Percentiles rank a stretch among this genome's conserved stretches.
Evolutionary conservation across 2,329 filamentous ascomycete species (phyloP).

Genomic region (Epichloe brachyelytri): DNA sequence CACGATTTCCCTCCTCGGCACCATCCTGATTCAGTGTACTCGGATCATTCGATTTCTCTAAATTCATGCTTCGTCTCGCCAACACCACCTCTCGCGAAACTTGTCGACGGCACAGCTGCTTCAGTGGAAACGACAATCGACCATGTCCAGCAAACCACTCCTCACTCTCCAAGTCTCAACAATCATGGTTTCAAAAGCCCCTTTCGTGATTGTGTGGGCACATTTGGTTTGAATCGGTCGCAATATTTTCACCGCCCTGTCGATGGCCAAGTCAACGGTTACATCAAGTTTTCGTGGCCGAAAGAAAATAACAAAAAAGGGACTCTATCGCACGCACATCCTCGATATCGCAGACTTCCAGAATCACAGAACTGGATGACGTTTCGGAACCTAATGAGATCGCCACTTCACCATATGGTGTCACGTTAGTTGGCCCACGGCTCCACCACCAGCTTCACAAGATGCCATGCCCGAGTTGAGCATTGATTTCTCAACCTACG

Average conservation of each 20-base stretch:
- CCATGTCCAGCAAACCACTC: background rate
- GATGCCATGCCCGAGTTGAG: background rate
- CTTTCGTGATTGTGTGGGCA: slow-evolving; percentile 19
- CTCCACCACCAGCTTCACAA: background rate
- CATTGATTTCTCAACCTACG: background rate
- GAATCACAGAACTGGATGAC: slow-evolving; percentile 2
- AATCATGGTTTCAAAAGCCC: slow-evolving; percentile 15
- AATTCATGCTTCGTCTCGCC: background rate
- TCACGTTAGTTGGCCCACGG: background rate
- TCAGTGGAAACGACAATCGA: background rate
- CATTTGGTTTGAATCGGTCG: slow-evolving; percentile 11
- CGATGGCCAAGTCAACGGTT: slow-evolving; percentile 24
- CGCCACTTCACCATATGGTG: background rate
- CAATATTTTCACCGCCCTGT: slow-evolving; percentile 18
- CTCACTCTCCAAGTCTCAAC: background rate
- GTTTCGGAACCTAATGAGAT: background rate
- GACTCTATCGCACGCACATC: background rate
- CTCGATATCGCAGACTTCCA: background rate
- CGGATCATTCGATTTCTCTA: background rate
- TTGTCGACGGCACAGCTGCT: background rate
- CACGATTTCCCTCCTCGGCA: slow-evolving; percentile 6
- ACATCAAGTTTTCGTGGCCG: slow-evolving; percentile 27
- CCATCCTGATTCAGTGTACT: background rate
- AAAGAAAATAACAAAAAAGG: slow-evolving; percentile 3
- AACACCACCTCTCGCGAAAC: background rate